Conservation (phyloP, 768 basidiomycete genomes). For the Tricholoma matsutake region DNA sequence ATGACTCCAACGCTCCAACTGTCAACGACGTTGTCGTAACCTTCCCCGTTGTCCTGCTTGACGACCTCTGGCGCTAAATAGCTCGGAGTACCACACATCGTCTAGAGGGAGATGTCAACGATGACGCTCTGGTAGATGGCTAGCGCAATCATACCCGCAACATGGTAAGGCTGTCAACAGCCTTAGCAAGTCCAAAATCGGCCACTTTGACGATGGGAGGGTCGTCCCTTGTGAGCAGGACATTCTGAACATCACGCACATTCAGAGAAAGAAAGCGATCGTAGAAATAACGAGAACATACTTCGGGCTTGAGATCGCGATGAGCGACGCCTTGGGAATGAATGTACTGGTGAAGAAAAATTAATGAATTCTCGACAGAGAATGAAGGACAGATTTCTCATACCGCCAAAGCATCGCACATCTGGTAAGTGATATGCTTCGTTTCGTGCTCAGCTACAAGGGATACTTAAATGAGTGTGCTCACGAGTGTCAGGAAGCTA, state of each 20-base stretch:
- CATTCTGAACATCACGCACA: slow-evolving; percentile 48
- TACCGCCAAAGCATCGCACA: slow-evolving; percentile 78
- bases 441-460: slow-evolving; percentile 50
- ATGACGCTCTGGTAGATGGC: not conserved
- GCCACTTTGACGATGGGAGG: slow-evolving; percentile 85
- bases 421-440: slow-evolving; percentile 72
- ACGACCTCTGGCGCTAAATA: slow-evolving; percentile 96
- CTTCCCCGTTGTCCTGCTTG: slow-evolving; percentile 53
- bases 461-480: slow-evolving; percentile 2
- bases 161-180: slow-evolving; percentile 77
- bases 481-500: not conserved
- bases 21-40: slow-evolving; percentile 89
- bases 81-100: slow-evolving; percentile 95
- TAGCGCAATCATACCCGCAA: slow-evolving; percentile 50
- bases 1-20: slow-evolving; percentile 98
- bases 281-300: slow-evolving; percentile 23
- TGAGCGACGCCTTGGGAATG: slow-evolving; percentile 80
- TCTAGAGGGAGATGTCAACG: slow-evolving; percentile 38
- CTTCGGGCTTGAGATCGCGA: slow-evolving; percentile 92
- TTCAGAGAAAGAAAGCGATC: not conserved
- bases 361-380: not conserved
- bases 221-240: slow-evolving; percentile 68
- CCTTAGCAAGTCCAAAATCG: slow-evolving; percentile 95
- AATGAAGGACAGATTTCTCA: slow-evolving; percentile 17
- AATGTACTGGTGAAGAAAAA: slow-evolving; percentile 45